Evolutionary conservation across 768 basidiomycete species (phyloP), one percentile per base, ranked within the genome.

Genomic region (Pulveroboletus sp.): DNA sequence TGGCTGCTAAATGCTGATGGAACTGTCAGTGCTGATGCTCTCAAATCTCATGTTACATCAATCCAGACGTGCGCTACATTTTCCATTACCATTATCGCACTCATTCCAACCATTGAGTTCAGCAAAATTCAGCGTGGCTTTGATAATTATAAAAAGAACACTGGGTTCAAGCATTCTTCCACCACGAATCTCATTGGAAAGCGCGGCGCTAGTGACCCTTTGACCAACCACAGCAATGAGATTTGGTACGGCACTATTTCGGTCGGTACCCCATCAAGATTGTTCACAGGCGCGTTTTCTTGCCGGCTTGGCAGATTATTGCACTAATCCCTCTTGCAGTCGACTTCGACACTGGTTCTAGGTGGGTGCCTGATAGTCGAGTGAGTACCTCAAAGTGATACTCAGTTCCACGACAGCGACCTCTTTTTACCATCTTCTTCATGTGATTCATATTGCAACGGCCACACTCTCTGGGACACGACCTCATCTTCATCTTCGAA

Each of bases 381-480:
- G 16, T 11, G 27, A 9, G 27, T 9, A 13, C 10, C 25, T 8
- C 6, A 5, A 24, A 2, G 12, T 3, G 43, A 37, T 40, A 17
- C 39, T 43, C 4, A 52, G 31, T 34, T 12, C 12, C 6, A 36
- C 13, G 14, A 37, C 17, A 60, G 58, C 53, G 50, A 58, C 12
- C 54, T 58, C 53, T 42, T 61, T 51, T 4, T 60, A 25, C 36
- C 42, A 35, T 31, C 20, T 1, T 14, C 45, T 17, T 11, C 0
- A 5, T 53, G 56, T 48, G 20, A 52, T 41, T 31, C 16, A 6
- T 36, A 17, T 21, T 75, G 74, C 54, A 23, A n/a, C 2, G 59
- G 60, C 14, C 69, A 69, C 43, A 56, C 40, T 5, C 13, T 43
- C 16, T 72, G 62, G 46, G 47, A 66, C 24, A 55, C 63, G 5